These are phyloP conservation scores for Anastatica hierochuntica DNA, from an alignment of 345 rosid genomes.

Conservation along the genomic window DNA sequence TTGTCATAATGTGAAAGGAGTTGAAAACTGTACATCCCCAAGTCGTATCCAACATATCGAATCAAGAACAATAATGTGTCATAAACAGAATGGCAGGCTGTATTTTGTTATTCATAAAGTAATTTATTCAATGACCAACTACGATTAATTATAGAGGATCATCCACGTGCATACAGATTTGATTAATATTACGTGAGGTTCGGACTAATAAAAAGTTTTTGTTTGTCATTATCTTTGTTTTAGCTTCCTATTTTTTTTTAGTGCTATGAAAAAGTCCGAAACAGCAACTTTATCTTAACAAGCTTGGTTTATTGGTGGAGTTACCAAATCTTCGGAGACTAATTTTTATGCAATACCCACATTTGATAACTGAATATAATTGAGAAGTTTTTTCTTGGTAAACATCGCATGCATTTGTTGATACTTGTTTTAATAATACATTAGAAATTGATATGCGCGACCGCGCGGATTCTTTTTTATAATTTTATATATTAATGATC, in stretches of 20 bases:
- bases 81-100: conserved; percentile 34
- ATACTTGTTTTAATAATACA: too few species aligned
- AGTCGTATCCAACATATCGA: conserved; percentile 24
- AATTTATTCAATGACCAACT: neutral
- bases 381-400: too few species aligned
- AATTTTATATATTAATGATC: too few species aligned
- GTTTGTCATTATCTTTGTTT: conserved; percentile 13
- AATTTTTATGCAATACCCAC: too few species aligned
- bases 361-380: too few species aligned
- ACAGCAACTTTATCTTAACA: conserved; percentile 1
- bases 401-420: too few species aligned
- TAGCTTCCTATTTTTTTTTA: neutral
- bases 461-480: too few species aligned
- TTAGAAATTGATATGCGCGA: too few species aligned
- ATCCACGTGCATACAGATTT: conserved; percentile 23
- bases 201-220: neutral
- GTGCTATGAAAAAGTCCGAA: neutral
- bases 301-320: too few species aligned
- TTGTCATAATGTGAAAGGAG: neutral
- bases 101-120: conserved; percentile 8
- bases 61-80: conserved; percentile 18
- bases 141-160: conserved; percentile 7
- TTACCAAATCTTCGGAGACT: too few species aligned
- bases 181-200: conserved; percentile 11
- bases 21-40: conserved; percentile 5